Evolutionary conservation across 1,284 basidiomycete genomes (phyloP).

Genomic region (Peniophora sp.): DNA sequence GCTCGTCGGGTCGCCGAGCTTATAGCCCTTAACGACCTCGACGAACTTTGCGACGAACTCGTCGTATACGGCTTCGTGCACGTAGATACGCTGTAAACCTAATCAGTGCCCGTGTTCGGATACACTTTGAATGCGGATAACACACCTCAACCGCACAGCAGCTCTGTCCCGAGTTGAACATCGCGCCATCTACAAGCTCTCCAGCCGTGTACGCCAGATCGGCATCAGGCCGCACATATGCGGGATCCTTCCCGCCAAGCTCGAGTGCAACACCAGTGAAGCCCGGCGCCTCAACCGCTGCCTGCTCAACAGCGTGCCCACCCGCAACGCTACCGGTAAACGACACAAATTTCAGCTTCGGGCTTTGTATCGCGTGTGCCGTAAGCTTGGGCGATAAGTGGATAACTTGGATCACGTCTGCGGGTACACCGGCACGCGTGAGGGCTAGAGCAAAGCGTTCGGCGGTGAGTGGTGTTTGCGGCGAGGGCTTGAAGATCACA

Average conservation of each 20-base stretch:
- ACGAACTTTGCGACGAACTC: constrained; percentile 74
- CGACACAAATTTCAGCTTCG: constrained; percentile 70
- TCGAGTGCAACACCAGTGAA: constrained; percentile 82
- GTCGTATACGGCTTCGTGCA: constrained; percentile 80
- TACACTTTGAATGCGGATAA: background rate
- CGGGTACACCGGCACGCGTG: constrained; percentile 68
- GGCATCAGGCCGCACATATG: constrained; percentile 85
- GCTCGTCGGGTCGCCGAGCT: constrained; percentile 79
- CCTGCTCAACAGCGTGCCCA: constrained; percentile 56
- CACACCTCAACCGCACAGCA: constrained; percentile 79
- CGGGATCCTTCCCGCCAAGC: constrained; percentile 95
- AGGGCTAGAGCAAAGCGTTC: constrained; percentile 74
- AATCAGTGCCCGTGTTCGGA: background rate
- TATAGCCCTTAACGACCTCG: constrained; percentile 72
- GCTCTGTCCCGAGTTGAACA: constrained; percentile 95
- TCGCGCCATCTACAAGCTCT: constrained; percentile 88
- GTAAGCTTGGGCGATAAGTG: constrained; percentile 71
- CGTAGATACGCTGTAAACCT: constrained; percentile 76
- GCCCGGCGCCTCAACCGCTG: constrained; percentile 48
- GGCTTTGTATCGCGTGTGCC: constrained; percentile 58
- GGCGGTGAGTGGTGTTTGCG: constrained; percentile 86
- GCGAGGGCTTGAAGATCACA: constrained; percentile 89
- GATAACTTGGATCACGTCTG: constrained; percentile 70
- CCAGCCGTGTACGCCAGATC: constrained; percentile 78
- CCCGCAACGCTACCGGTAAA: constrained; percentile 85